phyloP scores from a whole-genome alignment of 78 protist genomes.

The Polysphondylium violaceum region DNA sequence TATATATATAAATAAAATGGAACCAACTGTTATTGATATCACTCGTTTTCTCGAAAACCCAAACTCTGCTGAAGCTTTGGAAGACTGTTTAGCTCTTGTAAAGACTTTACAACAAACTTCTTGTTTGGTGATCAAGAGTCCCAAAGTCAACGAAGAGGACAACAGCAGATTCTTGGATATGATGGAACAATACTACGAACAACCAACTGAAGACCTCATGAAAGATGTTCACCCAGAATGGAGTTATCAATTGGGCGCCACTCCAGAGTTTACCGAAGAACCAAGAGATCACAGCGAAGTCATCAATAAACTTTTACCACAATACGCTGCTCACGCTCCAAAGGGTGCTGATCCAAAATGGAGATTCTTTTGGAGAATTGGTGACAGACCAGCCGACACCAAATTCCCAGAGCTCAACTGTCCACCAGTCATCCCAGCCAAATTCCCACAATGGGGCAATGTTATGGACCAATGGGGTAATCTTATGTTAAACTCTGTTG shows the following conservation, averaged over 20 bases:
- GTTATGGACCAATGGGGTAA: slow-evolving; percentile 86
- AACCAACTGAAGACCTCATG: slow-evolving; percentile 76
- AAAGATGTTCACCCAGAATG: slow-evolving; percentile 88
- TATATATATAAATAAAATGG: slow-evolving; percentile 22
- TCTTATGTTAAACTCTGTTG: slow-evolving; percentile 41
- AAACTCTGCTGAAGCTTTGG: slow-evolving; percentile 49
- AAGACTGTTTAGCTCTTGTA: slow-evolving; percentile 55
- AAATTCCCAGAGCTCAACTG: slow-evolving; percentile 84
- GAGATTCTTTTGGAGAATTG: slow-evolving; percentile 94
- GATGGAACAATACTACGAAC: slow-evolving; percentile 90
- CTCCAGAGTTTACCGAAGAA: slow-evolving; percentile 86
- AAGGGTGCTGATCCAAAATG: slow-evolving; percentile 93
- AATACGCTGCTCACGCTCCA: slow-evolving; percentile 84
- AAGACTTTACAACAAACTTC: slow-evolving; percentile 74
- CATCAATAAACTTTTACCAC: slow-evolving; percentile 58
- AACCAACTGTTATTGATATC: slow-evolving; percentile 69
- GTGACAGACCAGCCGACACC: slow-evolving; percentile 88
- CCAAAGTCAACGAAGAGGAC: slow-evolving; percentile 69
- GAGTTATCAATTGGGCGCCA: slow-evolving; percentile 92
- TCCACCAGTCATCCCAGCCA: slow-evolving; percentile 85
- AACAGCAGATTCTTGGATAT: slow-evolving; percentile 82
- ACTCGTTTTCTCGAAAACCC: slow-evolving; percentile 45
- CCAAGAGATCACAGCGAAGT: slow-evolving; percentile 80
- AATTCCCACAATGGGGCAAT: slow-evolving; percentile 79
- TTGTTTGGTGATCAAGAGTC: slow-evolving; percentile 76